Conservation (phyloP, 2,329 filamentous ascomycete species). For the Penicillium concentricum region DNA sequence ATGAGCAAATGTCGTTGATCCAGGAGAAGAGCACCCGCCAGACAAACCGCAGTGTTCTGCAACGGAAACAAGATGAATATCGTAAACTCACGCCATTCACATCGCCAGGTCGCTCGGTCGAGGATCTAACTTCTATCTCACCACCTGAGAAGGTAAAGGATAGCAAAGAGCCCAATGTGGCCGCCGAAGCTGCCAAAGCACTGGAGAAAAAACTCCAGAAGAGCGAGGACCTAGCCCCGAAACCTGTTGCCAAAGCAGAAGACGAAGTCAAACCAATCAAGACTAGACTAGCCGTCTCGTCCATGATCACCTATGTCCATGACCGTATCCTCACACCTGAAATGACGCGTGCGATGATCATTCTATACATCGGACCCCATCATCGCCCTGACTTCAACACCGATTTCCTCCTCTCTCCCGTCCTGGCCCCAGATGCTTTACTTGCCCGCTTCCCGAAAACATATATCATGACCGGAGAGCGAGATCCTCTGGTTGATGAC, state of each 20-base stretch:
- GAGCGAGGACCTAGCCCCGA: constrained; percentile 34
- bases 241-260: constrained; percentile 34
- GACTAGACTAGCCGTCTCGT: constrained; percentile 88
- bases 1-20: constrained; percentile 94
- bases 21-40: constrained; percentile 75
- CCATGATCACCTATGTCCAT: constrained; percentile 98
- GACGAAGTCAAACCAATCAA: constrained; percentile 56
- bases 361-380: constrained; percentile 91
- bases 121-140: constrained; percentile 47
- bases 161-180: constrained; percentile 23
- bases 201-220: constrained; percentile 31
- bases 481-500: constrained; percentile 93
- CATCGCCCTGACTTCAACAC: constrained; percentile 89
- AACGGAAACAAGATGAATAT: constrained; percentile 86
- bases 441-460: constrained; percentile 88
- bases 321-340: constrained; percentile 92
- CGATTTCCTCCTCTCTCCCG: constrained; percentile 86
- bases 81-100: constrained; percentile 69
- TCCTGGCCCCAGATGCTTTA: constrained; percentile 81
- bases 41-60: constrained; percentile 74
- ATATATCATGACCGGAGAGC: constrained; percentile 90
- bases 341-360: constrained; percentile 99
- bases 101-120: constrained; percentile 77
- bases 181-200: constrained; percentile 21
- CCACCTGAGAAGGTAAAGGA: constrained; percentile 15